These are phyloP conservation scores for Cucumis hystrix DNA, from an alignment of 306 rosid species.

Conservation along the genomic window DNA sequence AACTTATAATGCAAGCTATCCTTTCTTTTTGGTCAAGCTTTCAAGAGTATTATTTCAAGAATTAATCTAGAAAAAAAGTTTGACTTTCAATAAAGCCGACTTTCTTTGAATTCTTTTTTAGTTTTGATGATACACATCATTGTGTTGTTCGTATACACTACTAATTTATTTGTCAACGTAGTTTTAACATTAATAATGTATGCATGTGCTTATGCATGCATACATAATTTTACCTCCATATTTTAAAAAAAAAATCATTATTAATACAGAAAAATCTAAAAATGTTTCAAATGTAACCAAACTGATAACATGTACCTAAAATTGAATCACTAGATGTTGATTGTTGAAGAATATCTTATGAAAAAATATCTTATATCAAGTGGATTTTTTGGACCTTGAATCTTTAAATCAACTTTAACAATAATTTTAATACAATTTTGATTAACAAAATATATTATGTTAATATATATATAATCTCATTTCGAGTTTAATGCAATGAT, in stretches of 20 bases:
- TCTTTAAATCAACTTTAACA: too few relatives aligned
- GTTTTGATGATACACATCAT: neutral
- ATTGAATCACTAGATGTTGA: neutral
- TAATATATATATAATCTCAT: too few relatives aligned
- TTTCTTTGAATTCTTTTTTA: neutral
- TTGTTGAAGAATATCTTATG: neutral
- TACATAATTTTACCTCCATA: too few relatives aligned
- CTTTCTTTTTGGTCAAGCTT: neutral
- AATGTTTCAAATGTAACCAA: neutral
- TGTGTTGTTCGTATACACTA: neutral
- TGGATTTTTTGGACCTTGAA: neutral
- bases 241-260: too few relatives aligned
- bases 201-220: too few relatives aligned
- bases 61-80: neutral
- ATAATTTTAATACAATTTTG: too few relatives aligned
- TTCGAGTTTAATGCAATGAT: too few relatives aligned
- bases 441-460: too few relatives aligned
- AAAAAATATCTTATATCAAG: neutral
- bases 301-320: neutral
- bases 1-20: neutral
- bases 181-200: too few relatives aligned
- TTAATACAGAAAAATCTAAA: too few relatives aligned
- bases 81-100: neutral
- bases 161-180: neutral
- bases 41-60: neutral